Evolutionary conservation across 2,329 filamentous ascomycete species (phyloP).

Genomic region (Juglanconis sp.): DNA sequence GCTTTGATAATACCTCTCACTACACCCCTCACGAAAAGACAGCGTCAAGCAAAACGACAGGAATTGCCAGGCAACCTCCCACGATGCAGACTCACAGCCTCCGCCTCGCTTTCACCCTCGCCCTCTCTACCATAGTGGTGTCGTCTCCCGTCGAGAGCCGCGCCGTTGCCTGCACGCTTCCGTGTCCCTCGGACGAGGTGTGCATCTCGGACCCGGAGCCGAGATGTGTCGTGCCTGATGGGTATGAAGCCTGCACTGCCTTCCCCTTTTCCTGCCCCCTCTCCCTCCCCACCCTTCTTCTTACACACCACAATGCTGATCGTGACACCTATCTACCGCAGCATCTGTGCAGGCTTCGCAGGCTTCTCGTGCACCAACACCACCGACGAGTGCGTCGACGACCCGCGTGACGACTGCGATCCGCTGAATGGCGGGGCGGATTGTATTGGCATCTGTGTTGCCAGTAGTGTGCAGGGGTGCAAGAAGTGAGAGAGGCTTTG

Average conservation of each 20-base stretch:
- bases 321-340: not conserved
- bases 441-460: constrained; percentile 39
- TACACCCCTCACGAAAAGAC: not conserved
- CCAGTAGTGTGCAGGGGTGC: not conserved
- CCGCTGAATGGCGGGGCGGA: constrained; percentile 35
- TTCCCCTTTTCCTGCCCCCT: not conserved
- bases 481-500: too few relatives aligned
- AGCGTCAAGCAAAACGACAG: not conserved
- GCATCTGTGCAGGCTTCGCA: constrained; percentile 5
- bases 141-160: not conserved
- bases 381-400: constrained; percentile 34
- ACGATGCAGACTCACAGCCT: not conserved
- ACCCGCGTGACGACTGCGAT: constrained; percentile 40
- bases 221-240: not conserved
- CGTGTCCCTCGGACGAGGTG: constrained; percentile 1
- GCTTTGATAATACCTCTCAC: too few relatives aligned
- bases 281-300: not conserved
- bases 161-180: not conserved
- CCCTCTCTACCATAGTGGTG: not conserved
- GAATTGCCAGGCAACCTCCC: not conserved
- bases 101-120: not conserved
- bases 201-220: constrained; percentile 8
- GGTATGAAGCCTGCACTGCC: not conserved
- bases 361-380: not conserved
- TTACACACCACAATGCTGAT: too few relatives aligned